Conservation (phyloP, 2,329 filamentous ascomycete species). For the Beauveria varroae region DNA sequence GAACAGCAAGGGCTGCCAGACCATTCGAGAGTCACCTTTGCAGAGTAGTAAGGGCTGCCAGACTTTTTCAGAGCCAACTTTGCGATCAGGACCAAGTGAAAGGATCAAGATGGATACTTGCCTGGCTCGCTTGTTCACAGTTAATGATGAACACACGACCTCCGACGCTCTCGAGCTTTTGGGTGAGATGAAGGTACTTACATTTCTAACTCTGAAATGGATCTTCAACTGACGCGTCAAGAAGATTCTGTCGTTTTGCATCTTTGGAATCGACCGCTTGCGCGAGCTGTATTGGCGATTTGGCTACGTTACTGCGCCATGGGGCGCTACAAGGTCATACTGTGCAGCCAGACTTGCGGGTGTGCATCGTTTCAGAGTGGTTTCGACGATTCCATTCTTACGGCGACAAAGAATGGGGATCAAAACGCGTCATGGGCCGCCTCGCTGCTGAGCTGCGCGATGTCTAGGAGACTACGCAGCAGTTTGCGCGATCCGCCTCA, state of each 20-base stretch:
- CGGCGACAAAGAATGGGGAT: not conserved
- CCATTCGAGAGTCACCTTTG: not conserved
- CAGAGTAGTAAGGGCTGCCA: not conserved
- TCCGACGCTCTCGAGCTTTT: not conserved
- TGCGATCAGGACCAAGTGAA: rapidly evolving
- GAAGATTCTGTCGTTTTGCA: too few species aligned
- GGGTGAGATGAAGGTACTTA: not conserved
- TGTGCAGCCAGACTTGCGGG: not conserved
- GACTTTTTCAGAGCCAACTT: not conserved
- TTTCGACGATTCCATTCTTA: not conserved
- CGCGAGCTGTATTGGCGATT: not conserved
- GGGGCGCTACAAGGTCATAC: not conserved
- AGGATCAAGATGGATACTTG: not conserved
- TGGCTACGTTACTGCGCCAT: not conserved
- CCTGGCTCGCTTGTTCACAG: not conserved
- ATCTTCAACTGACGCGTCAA: not conserved
- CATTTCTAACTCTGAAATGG: too few species aligned
- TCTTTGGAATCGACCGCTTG: too few species aligned
- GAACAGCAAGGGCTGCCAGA: not conserved
- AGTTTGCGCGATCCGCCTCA: not conserved
- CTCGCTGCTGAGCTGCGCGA: not conserved
- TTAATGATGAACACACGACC: not conserved
- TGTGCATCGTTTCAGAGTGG: not conserved
- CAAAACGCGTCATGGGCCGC: not conserved
- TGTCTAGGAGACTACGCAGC: not conserved